Conservation (phyloP, 2,329 filamentous ascomycete species). For the Albifimbria verrucaria region DNA sequence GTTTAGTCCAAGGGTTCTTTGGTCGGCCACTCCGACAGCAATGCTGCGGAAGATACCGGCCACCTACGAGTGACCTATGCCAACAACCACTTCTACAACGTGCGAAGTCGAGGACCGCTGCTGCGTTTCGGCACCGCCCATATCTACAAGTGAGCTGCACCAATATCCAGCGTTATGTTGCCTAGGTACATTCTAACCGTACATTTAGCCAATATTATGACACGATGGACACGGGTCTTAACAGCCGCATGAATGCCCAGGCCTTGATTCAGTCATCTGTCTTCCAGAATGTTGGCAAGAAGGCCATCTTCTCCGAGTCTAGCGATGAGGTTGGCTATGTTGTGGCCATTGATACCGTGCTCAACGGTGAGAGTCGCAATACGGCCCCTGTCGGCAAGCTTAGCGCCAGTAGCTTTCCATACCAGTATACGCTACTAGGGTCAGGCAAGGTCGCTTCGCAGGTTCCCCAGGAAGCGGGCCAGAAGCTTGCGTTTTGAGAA, state of each 20-base stretch:
- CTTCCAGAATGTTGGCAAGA: conserved; percentile 18
- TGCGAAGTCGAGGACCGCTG: conserved; percentile 57
- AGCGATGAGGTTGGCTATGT: conserved; percentile 61
- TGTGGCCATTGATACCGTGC: conserved; percentile 42
- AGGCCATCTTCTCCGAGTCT: conserved; percentile 57
- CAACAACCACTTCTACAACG: conserved; percentile 59
- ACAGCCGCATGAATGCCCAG: conserved; percentile 19
- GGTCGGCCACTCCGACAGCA: conserved; percentile 59
- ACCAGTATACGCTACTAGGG: background rate
- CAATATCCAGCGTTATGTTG: background rate
- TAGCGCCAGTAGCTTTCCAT: background rate
- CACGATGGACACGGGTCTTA: conserved; percentile 20
- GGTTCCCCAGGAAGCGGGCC: background rate
- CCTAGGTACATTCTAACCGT: too few relatives aligned
- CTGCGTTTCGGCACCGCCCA: conserved; percentile 62
- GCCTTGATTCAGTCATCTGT: conserved; percentile 19
- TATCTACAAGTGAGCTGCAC: conserved; percentile 27
- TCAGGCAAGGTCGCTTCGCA: background rate
- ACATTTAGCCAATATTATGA: conserved; percentile 16
- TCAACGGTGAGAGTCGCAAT: conserved; percentile 2
- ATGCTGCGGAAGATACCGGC: conserved; percentile 54
- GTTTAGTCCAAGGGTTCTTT: conserved; percentile 49
- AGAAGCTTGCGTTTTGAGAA: conserved; percentile 1
- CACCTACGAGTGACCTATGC: conserved; percentile 56
- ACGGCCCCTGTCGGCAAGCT: background rate